These are phyloP conservation scores for Thamnidium elegans DNA, from an alignment of 192 early-diverging fungal genomes.

Conservation along the genomic window DNA sequence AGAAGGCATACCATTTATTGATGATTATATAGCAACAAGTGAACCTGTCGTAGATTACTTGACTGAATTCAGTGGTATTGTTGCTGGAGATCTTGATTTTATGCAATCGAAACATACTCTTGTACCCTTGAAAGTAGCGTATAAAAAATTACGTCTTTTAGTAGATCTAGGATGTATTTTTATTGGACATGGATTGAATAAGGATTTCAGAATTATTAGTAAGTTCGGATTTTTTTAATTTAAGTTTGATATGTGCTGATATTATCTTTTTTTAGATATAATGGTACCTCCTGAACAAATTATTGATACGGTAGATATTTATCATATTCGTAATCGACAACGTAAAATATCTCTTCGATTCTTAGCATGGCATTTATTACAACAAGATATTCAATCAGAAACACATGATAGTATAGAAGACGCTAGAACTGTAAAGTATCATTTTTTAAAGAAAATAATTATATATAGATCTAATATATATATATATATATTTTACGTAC, in stretches of 20 bases:
- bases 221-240: constrained; percentile 28
- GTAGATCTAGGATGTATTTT: constrained; percentile 90
- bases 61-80: constrained; percentile 93
- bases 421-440: constrained; percentile 69
- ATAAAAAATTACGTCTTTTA: constrained; percentile 86
- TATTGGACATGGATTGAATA: constrained; percentile 92
- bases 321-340: constrained; percentile 75
- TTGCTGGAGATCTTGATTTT: constrained; percentile 82
- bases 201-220: constrained; percentile 96
- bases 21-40: constrained; percentile 88
- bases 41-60: constrained; percentile 89
- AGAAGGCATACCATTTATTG: constrained; percentile 86
- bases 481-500: too few relatives aligned
- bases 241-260: neutral
- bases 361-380: constrained; percentile 84
- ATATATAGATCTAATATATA: neutral
- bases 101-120: constrained; percentile 69
- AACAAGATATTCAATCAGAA: constrained; percentile 81
- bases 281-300: constrained; percentile 80
- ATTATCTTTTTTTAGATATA: constrained; percentile 57
- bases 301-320: constrained; percentile 94
- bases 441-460: too few relatives aligned
- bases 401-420: constrained; percentile 95
- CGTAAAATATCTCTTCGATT: constrained; percentile 88
- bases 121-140: constrained; percentile 89